These are phyloP conservation scores for Poa pratensis DNA, from an alignment of 176 grass and related monocot species.

Conservation along the genomic window DNA sequence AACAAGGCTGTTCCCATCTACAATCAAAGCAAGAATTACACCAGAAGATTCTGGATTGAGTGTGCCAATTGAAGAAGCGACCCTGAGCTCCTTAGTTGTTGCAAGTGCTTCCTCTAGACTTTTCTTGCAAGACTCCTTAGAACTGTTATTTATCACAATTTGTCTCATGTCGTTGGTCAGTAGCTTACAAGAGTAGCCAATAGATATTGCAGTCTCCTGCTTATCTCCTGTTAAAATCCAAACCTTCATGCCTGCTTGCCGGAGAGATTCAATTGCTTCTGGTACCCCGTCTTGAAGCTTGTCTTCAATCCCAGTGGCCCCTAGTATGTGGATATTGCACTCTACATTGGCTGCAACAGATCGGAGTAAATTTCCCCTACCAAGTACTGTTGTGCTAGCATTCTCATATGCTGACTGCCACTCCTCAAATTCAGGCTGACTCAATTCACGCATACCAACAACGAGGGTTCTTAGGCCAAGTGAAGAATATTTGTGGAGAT, in stretches of 20 bases:
- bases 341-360: conserved; percentile 67
- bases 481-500: conserved; percentile 79
- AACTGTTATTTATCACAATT: conserved; percentile 79
- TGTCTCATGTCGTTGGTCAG: conserved; percentile 73
- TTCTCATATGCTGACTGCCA: conserved; percentile 72
- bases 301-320: conserved; percentile 91
- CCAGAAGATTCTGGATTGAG: conserved; percentile 44
- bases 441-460: conserved; percentile 62
- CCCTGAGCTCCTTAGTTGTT: conserved; percentile 52
- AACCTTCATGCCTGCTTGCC: conserved; percentile 75
- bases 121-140: conserved; percentile 70
- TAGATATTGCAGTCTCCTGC: conserved; percentile 90
- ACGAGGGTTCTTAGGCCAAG: conserved; percentile 81
- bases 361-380: conserved; percentile 60
- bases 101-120: conserved; percentile 74
- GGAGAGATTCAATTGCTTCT: conserved; percentile 87
- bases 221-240: conserved; percentile 97
- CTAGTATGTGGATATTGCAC: conserved; percentile 63
- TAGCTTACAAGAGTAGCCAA: conserved; percentile 87
- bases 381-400: conserved; percentile 71
- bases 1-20: conserved; percentile 85
- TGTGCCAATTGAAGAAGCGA: conserved; percentile 41
- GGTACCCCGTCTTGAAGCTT: conserved; percentile 87
- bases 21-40: conserved; percentile 68
- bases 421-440: conserved; percentile 55